Percentiles rank a stretch among this genome's conserved stretches.
Evolutionary conservation across 2,329 filamentous ascomycete genomes (phyloP).

Genomic region (Aspergillus nomiae): DNA sequence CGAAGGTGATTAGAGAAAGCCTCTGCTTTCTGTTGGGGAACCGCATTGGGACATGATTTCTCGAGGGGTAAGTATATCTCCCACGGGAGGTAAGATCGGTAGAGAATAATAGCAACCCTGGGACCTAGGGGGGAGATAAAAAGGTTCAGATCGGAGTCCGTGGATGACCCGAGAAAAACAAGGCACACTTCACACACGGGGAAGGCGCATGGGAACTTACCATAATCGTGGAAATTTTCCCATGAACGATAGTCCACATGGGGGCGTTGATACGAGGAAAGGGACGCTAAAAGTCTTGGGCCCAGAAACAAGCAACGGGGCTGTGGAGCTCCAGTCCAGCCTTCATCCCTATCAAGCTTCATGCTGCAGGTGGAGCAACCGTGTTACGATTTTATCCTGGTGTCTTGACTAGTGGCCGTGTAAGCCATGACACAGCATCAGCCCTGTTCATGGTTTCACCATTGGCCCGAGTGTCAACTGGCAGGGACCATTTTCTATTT

Average conservation of each 20-base stretch:
- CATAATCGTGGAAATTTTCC: neutral
- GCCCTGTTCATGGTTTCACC: too few relatives aligned
- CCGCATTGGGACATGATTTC: constrained; percentile 10
- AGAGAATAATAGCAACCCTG: too few relatives aligned
- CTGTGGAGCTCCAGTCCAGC: neutral
- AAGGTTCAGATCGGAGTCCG: neutral
- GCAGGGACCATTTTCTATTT: neutral
- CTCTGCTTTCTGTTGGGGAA: constrained; percentile 23
- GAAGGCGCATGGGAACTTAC: neutral
- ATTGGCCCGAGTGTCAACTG: too few relatives aligned
- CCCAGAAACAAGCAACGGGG: neutral
- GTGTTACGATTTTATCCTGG: neutral
- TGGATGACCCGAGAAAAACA: neutral
- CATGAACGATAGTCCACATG: neutral
- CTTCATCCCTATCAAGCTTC: neutral
- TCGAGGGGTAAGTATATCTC: too few relatives aligned
- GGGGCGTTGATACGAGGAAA: neutral
- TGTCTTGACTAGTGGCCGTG: too few relatives aligned
- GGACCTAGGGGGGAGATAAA: neutral
- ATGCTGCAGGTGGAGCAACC: neutral
- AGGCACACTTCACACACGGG: neutral
- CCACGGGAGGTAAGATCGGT: too few relatives aligned
- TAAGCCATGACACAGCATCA: too few relatives aligned
- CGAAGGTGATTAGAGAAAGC: constrained; percentile 21
- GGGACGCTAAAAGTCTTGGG: neutral